Evolutionary conservation across 306 rosid genomes (phyloP), one percentile per base, ranked within the genome.

Genomic region (Cucurbita maxima): DNA sequence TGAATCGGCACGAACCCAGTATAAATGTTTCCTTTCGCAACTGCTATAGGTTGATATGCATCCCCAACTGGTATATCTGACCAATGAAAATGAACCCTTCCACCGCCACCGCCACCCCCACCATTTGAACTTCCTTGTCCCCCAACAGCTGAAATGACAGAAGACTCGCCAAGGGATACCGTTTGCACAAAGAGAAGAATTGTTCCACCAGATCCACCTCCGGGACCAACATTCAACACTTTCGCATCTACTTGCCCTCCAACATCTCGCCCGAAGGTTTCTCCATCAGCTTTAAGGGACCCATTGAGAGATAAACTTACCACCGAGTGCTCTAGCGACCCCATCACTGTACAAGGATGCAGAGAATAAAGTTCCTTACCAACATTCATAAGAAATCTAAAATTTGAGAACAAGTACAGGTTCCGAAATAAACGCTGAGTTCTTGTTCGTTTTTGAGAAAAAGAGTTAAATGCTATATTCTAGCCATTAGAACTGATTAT

Each of bases 131-230:
- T 83, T 52, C 98, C 98, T 55, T 83, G 87, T 58, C 98, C 98
- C 61, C 97, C 97, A 69, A 75, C 83, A 78, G 92, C 80, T 76
- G 98, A 94, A 73, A 90, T 83, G 58, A 76, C 54, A 83, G 98
- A 89, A 75, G 87, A 83, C 69, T 75, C 84, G 72, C 89, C 82
- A 64, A 94, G 95, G 55, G 79, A 81, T 72, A 94, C 57, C 7
- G 83, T 71, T 74, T 83, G 85, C 71, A 94, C 86, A 77, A 94
- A 94, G 74, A 94, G 76, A 78, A 94, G 89, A 81, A 94, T 84
- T 53, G 97, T 94, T 83, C 98, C 98, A 79, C 98, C 98, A 38
- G 98, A 94, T 79, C 97, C 98, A 74, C 98, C 97, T 40, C 98
- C 98, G 48, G 97, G 96, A 73, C 98, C 97, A 67, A 88, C 72